Evolutionary conservation across 129 eudicot species (phyloP).

Genomic region (Centaurea solstitialis): DNA sequence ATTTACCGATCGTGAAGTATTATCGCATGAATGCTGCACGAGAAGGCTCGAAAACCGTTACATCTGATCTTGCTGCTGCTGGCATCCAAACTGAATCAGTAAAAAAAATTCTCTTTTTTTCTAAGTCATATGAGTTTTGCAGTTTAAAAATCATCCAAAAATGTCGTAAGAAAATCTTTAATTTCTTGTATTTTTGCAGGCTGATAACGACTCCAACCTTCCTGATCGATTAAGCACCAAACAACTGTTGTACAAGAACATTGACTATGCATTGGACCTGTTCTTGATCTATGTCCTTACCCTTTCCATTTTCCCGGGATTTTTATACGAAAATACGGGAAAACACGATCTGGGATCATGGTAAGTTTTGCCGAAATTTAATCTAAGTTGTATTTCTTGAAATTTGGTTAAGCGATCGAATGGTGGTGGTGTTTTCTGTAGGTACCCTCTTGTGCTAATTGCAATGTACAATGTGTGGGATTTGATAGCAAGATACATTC

Average conservation of each 20-base stretch:
- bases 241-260: conserved; percentile 50
- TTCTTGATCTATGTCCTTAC: conserved; percentile 63
- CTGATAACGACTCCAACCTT: conserved; percentile 26
- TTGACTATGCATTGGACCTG: conserved; percentile 64
- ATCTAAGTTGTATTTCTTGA: background rate
- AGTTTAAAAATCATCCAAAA: background rate
- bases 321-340: conserved; percentile 72
- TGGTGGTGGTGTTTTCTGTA: conserved; percentile 14
- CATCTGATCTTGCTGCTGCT: conserved; percentile 73
- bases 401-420: background rate
- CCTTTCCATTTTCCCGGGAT: conserved; percentile 79
- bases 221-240: conserved; percentile 46
- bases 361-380: conserved; percentile 22
- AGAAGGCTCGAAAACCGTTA: conserved; percentile 73
- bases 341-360: conserved; percentile 63
- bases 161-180: background rate
- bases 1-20: conserved; percentile 66
- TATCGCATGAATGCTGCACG: conserved; percentile 64
- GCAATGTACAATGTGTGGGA: conserved; percentile 72
- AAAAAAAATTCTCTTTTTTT: background rate
- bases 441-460: conserved; percentile 69
- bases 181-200: conserved; percentile 30
- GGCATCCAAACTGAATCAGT: conserved; percentile 51
- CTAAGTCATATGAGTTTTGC: background rate
- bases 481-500: conserved; percentile 59